A percentile compares a stretch with the other conserved stretches of the same genome.
These are phyloP conservation scores for Scutellaria galericulata DNA, from an alignment of 257 asterid genomes.

Conservation along the genomic window DNA sequence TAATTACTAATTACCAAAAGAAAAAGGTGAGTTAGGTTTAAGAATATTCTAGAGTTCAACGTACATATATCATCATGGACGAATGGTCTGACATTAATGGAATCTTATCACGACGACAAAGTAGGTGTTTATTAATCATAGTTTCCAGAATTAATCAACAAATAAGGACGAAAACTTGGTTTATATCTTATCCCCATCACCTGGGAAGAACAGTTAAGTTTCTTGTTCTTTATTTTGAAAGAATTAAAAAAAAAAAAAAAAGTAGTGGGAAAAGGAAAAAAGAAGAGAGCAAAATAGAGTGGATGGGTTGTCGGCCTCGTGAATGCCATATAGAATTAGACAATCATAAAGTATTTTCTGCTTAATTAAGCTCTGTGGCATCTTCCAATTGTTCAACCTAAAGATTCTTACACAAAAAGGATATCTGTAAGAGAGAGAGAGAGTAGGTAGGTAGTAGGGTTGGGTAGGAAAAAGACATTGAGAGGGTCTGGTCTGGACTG, in stretches of 20 bases:
- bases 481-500: too few relatives aligned
- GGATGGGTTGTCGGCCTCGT: constrained; percentile 51
- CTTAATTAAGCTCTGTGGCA: constrained; percentile 9
- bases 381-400: not conserved
- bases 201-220: constrained; percentile 35
- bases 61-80: constrained; percentile 21
- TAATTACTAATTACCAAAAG: not conserved
- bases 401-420: not conserved
- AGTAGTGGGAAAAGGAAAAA: not conserved
- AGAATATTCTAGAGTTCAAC: constrained; percentile 24
- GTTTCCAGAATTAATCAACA: not conserved
- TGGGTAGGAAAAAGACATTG: too few relatives aligned
- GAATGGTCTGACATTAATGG: constrained; percentile 29
- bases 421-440: too few relatives aligned
- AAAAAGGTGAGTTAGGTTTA: constrained; percentile 4
- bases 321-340: constrained; percentile 43
- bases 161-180: constrained; percentile 13
- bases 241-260: too few relatives aligned
- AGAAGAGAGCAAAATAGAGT: not conserved
- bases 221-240: not conserved
- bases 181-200: constrained; percentile 42
- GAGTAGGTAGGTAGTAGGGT: too few relatives aligned
- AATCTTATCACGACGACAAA: constrained; percentile 24
- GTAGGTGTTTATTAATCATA: constrained; percentile 31
- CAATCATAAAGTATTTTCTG: constrained; percentile 28